Evolutionary conservation across 805 yeast genomes (phyloP).

Genomic region (Zygoascus bituminiphila): DNA sequence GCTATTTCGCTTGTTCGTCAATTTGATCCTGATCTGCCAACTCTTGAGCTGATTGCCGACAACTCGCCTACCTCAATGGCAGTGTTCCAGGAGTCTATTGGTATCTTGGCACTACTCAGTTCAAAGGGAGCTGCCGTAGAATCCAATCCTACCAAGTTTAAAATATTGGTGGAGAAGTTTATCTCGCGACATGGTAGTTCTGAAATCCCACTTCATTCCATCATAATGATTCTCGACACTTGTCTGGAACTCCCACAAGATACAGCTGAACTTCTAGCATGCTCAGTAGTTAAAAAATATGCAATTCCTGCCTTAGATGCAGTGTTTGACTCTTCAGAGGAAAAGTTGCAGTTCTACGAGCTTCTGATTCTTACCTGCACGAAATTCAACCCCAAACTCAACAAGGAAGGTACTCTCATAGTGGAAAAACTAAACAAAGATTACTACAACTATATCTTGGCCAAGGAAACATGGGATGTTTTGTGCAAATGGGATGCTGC

Average conservation of each 20-base stretch:
- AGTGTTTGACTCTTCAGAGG: conserved; percentile 7
- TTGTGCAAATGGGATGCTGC: conserved; percentile 27
- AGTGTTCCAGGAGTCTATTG: neutral
- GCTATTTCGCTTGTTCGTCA: neutral
- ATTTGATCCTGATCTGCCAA: neutral
- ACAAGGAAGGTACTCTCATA: conserved; percentile 1
- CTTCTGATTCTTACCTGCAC: conserved; percentile 23
- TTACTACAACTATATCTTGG: conserved; percentile 8
- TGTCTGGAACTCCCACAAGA: neutral
- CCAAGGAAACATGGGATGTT: conserved; percentile 30
- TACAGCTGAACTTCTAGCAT: neutral
- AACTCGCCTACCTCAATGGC: neutral
- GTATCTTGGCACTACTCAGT: neutral
- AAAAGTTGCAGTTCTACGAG: conserved; percentile 21
- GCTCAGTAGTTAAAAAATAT: neutral
- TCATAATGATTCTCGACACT: neutral
- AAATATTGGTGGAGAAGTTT: neutral
- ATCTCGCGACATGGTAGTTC: neutral
- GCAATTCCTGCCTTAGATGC: conserved; percentile 3
- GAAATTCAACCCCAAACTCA: conserved; percentile 19
- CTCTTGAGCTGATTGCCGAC: neutral
- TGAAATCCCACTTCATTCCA: neutral
- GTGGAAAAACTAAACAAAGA: conserved; percentile 5
- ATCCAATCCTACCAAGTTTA: neutral
- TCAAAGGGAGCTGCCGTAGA: neutral